A percentile compares a stretch with the other conserved stretches of the same genome.
Conservation (phyloP, 257 asterid species). For the Oldenlandia corymbosa region DNA sequence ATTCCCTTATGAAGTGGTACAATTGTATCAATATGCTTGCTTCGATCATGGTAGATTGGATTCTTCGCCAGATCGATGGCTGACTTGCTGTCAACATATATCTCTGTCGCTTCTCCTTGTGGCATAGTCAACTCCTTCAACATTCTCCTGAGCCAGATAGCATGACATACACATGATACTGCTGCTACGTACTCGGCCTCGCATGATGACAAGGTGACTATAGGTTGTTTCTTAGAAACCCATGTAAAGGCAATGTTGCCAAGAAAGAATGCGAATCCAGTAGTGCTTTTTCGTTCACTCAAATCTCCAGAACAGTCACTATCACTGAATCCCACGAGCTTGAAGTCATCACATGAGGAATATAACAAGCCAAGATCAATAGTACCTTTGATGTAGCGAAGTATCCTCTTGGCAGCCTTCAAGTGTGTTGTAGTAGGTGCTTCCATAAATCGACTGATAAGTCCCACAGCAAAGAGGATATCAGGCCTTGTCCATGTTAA, state of each 20-base stretch:
- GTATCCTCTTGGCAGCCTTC: background rate
- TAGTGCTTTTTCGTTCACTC: constrained; percentile 3
- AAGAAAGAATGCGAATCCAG: background rate
- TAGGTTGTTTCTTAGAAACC: background rate
- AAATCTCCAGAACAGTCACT: constrained; percentile 8
- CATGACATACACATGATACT: constrained; percentile 2
- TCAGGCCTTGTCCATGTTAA: background rate
- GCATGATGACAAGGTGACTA: background rate
- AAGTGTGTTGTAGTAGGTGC: background rate
- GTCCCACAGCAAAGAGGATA: background rate
- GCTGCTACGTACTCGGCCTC: background rate
- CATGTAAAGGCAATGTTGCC: background rate
- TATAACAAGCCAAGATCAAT: background rate
- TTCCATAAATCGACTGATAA: background rate
- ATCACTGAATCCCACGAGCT: background rate
- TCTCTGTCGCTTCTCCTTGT: background rate
- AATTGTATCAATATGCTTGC: background rate
- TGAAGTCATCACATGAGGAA: too few species aligned
- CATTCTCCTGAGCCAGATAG: background rate
- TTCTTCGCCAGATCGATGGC: background rate
- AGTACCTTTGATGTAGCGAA: background rate
- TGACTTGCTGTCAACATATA: constrained; percentile 3
- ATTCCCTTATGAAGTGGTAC: background rate
- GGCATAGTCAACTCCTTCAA: background rate
- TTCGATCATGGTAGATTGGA: background rate